Base-by-base conservation (phyloP, 2,329 filamentous ascomycete species). In the Botrytis hyacinthi region DNA sequence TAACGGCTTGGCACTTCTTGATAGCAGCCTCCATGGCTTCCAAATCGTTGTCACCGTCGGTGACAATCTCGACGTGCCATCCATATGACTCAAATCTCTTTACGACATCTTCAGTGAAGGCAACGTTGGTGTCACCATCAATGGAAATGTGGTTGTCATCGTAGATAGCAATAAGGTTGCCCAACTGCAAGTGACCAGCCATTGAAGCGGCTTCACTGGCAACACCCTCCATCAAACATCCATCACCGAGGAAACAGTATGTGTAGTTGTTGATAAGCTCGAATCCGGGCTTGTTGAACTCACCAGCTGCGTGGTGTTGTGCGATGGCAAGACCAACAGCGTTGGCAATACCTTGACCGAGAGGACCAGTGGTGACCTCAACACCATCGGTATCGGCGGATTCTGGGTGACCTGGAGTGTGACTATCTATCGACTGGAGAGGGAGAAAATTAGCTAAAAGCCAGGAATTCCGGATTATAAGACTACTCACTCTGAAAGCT, bases 131-230 rank as follows among this genome's bases (percentile, higher is more conserved):
- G 88, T 97, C 92, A 84, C 96, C 96, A 82, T 99, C 96, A 82
- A 91, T 91, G 80, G 88, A 97, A 82, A 99, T 98, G 84, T 97
- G 93, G 90, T 99, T 99, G 88, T 99, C 96, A 83, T 99, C 96
- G 85, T 95, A 99, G 85, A 99, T 89, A 84, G 90, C 91, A 85
- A 98, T 98, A 82, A 99, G 88, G 89, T 98, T 99, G 83, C 95
- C 96, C 78, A 99, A 91, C 89, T 98, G 93, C 84, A 98, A 89
- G 87, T 99, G 96, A 82, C 96, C 96, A 79, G 96, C 96, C 79
- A 94, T 89, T 75, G 94, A 97, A 79, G 89, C 93, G 81, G 96
- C 95, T 88, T 99, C 96, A 82, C 90, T 90, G 78, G 96, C 94
- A 86, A 99, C 89, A 88, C 96, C 96, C 88, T 99, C 96, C 95